These are phyloP conservation scores for Tilletia caries DNA, from an alignment of 1,284 basidiomycete genomes.

Conservation along the genomic window DNA sequence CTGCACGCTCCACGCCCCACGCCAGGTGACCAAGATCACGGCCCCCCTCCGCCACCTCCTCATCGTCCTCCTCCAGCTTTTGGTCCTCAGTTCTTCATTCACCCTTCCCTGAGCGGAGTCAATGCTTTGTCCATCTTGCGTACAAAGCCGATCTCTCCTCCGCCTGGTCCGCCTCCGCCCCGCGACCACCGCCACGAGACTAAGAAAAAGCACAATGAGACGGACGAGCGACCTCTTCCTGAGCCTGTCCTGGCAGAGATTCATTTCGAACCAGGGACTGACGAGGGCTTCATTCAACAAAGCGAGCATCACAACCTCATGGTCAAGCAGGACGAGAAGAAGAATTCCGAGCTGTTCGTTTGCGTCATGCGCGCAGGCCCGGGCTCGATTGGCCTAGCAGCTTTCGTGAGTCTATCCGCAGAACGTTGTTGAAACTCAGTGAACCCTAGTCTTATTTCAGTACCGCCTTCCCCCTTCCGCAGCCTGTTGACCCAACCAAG, in stretches of 20 bases:
- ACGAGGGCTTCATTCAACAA: not conserved
- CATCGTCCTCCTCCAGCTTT: not conserved
- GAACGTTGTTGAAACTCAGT: too few relatives aligned
- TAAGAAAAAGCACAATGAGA: not conserved
- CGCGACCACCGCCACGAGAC: not conserved
- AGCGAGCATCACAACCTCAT: not conserved
- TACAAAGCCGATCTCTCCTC: not conserved
- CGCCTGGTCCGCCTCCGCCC: not conserved
- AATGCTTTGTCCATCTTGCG: not conserved
- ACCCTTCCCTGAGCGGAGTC: not conserved
- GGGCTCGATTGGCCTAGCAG: not conserved
- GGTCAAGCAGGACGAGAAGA: too few relatives aligned
- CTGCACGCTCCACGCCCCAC: too few relatives aligned
- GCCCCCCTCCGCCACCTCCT: not conserved
- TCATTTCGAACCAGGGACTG: not conserved
- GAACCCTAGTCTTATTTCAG: too few relatives aligned
- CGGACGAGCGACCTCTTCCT: not conserved
- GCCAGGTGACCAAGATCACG: not conserved
- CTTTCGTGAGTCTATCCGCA: slow-evolving; percentile 10
- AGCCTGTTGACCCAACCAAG: not conserved
- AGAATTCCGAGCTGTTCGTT: not conserved
- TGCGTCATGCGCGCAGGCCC: not conserved
- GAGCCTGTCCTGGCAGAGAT: not conserved
- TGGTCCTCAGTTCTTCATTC: not conserved
- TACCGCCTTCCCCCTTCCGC: not conserved